Conservation (phyloP, 1,284 basidiomycete species). For the Kalmanozyma brasiliensis region DNA sequence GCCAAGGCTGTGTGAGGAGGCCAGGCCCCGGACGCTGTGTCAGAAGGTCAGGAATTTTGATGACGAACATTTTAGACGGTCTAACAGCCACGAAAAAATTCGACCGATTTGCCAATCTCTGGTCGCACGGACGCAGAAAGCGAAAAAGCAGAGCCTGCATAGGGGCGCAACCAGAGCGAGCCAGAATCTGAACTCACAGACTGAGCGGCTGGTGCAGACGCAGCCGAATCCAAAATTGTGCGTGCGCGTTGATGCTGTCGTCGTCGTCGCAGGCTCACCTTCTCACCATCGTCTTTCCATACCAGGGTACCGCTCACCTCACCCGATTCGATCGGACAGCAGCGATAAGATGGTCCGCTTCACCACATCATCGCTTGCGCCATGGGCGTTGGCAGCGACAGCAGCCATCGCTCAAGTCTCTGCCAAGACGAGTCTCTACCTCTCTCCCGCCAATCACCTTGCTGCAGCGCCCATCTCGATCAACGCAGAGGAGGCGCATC, state of each 20-base stretch:
- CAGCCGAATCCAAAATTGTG: not conserved
- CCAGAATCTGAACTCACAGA: too few relatives aligned
- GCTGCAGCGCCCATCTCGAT: constrained; percentile 26
- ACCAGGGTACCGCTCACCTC: not conserved
- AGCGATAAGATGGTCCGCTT: constrained; percentile 32
- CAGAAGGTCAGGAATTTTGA: not conserved
- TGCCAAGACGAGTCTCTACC: constrained; percentile 43
- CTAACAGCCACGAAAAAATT: constrained; percentile 2
- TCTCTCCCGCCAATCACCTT: constrained; percentile 31
- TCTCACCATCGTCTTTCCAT: not conserved
- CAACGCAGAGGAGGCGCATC: constrained; percentile 35
- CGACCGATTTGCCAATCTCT: constrained; percentile 1
- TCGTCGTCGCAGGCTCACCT: constrained; percentile 12
- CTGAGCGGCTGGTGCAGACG: not conserved
- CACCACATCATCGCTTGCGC: constrained; percentile 8
- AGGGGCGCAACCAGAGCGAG: constrained; percentile 1
- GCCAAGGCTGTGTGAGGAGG: too few relatives aligned
- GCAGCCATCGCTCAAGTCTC: constrained; percentile 11
- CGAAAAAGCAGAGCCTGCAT: constrained; percentile 4
- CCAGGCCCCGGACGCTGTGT: too few relatives aligned
- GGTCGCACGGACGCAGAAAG: constrained; percentile 13
- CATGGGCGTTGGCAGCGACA: constrained; percentile 23
- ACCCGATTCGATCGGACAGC: not conserved
- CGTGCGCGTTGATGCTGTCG: constrained; percentile 3
- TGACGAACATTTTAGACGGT: not conserved